Evolutionary conservation across 345 rosid genomes (phyloP), one percentile per base, ranked within the genome.

Genomic region (Brassica juncea): DNA sequence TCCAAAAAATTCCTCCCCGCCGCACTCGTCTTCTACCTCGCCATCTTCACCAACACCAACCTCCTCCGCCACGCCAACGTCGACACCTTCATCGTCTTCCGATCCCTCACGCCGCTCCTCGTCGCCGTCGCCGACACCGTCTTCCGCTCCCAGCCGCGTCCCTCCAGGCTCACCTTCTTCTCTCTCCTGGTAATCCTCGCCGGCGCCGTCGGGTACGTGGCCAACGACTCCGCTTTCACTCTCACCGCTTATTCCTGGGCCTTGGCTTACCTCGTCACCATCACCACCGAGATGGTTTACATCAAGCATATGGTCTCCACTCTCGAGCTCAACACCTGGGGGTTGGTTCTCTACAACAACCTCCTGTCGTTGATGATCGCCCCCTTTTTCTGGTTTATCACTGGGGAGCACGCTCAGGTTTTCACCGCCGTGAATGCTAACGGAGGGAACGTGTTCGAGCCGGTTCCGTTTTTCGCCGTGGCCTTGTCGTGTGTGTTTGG

Each of bases 21-120:
- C 57, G 57, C 57, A 19, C 57, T 49, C 57, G 57, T 49, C 57
- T 49, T 49, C 57, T 49, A 49, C 57, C 57, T 49, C 57, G 57
- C 57, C 8, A 49, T 49, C 57, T 49, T 49, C 57, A 49, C 57
- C 57, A 49, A 49, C 57, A 49, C 57, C 57, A 49, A 49, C 57
- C 57, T 49, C 57, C 57, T 49, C 57, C 57, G 57, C 5, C 57
- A 49, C 57, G 57, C 57, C 57, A 49, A 49, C 57, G 57, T 49
- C 57, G 57, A 49, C 7, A 49, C 57, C 19, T 49, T 49, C 57
- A 49, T 49, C 57, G 57, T 49, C 57, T 49, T 49, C 57, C 57
- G 57, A 4, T 49, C 57, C 19, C 57, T 49, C 19, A 49, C 57
- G 19, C 57, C 57, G 6, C 57, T 49, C 19, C 57, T 49, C 57